Evolutionary conservation across 2,329 filamentous ascomycete genomes (phyloP).

Genomic region (Elsinoe ampelina): DNA sequence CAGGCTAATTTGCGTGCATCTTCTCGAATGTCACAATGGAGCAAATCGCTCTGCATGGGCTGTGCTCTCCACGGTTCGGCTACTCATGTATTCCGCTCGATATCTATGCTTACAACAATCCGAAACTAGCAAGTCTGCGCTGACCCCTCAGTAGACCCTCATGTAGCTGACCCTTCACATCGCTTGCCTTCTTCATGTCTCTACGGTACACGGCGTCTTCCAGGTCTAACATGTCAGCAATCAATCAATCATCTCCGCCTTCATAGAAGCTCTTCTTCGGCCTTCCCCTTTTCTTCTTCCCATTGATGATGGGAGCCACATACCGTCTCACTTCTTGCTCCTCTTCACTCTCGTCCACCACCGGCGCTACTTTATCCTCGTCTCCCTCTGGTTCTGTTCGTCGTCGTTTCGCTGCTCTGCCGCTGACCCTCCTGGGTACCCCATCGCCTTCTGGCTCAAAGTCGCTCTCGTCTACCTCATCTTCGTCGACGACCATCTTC

Average conservation of each 20-base stretch:
- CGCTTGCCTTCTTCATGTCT: too few species aligned
- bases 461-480: conserved; percentile 6
- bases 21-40: too few species aligned
- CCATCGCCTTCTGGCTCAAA: conserved; percentile 4
- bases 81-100: neutral
- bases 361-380: neutral
- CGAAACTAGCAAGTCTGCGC: too few species aligned
- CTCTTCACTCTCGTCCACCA: neutral
- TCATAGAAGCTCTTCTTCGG: conserved; percentile 1
- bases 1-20: too few species aligned
- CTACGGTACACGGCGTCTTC: neutral
- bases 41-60: too few species aligned
- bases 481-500: neutral
- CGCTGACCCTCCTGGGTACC: neutral
- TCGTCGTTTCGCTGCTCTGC: neutral
- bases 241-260: neutral
- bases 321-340: neutral
- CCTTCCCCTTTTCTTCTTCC: conserved; percentile 8
- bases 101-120: neutral
- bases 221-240: neutral
- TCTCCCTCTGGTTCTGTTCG: neutral
- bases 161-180: too few species aligned
- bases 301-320: conserved; percentile 5
- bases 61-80: neutral
- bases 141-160: too few species aligned